Evolutionary conservation across 305 asterid species (phyloP), one percentile per base, ranked within the genome.

Genomic region (Fraxinus albicans): DNA sequence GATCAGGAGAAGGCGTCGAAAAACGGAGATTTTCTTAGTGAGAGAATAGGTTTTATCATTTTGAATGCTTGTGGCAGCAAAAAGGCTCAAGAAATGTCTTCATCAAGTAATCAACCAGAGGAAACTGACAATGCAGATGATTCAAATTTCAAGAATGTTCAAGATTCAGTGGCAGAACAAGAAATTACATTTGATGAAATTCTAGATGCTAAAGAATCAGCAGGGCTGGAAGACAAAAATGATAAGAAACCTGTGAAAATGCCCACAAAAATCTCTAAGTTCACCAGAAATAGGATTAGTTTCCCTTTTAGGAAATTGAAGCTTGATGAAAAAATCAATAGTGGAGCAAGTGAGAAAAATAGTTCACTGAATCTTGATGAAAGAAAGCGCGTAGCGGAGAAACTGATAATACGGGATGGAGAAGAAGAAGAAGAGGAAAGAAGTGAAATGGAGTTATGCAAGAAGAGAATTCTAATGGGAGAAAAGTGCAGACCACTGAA

Each of bases 401-500:
- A 60, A 38, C 55, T 10, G 35, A 19, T 47, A 78, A 80, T 42
- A 27, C 40, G 21, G 2, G 82, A 47, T 17, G 44, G 63, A 78
- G 47, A 33, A 40, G 27, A 19, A 42, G 69, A 53, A 42, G 69
- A 55, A 73, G 82, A 81, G 36, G 85, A 77, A 6, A 74, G 36
- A 10, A 23, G 33, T 31, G 86, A 77, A 31, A 42, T 81, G 73
- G 97, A 91, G 44, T 87, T 93, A 13, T 94, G 94, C 89, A 93
- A 90, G 91, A 93, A 81, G 89, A 89, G 93, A 86, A 91, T 92
- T 80, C 89, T 92, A 19, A 90, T 94, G 96, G 97, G 97, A 21
- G 91, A 47, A 1, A 94, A 85, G 73, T 92, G 98, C 85, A 89
- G 89, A 44, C 90, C 97, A 0, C 78, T 91, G 8, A 89, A 89